Base-by-base conservation (phyloP, 805 yeast species). In the Torulaspora quercuum region DNA sequence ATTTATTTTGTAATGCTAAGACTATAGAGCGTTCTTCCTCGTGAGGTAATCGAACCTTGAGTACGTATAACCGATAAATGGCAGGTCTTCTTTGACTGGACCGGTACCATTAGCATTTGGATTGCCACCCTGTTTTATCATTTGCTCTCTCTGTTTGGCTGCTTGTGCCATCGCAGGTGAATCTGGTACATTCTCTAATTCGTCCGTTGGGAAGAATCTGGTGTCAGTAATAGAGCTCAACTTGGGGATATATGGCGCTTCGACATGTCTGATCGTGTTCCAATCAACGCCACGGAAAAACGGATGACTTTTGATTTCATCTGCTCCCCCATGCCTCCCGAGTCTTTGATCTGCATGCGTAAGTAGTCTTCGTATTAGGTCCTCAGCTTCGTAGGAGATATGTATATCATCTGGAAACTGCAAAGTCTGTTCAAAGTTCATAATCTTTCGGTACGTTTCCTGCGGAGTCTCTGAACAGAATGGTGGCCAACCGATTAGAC, bases 141-240 rank as follows among this genome's bases (percentile, higher is more conserved):
- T 64, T 39, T 65, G 70, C 41, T 77, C 83, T 47, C 80, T 70
- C 56, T 75, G 82, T 51, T 74, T 73, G 50, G 80, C 81, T 19
- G 88, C 87, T 56, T 69, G 72, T 56, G 74, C 71, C 57, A 75
- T 67, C 4, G 80, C 81, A 8, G 95, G 95, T 29, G 86, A 78
- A 53, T 89, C 97, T 2, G 97, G 95, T 34, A 90, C 88, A 53
- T 85, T 86, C 61, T 90, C 96, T 53, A 90, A 70, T 57, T 90
- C 98, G 59, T 90, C 97, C 2, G 95, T 87, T 26, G 98, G 97
- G 87, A 92, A 92, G 69, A 90, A 90, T 51, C 97, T 73, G 0
- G 98, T 92, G 61, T 92, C 98, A 5, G 97, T 90, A 43, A 90
- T 82, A 8, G 95, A 82, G 49, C 88, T 77, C 56, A 92, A 72